These are phyloP conservation scores for Cochlearia excelsa DNA, from an alignment of 345 rosid genomes.

Conservation along the genomic window DNA sequence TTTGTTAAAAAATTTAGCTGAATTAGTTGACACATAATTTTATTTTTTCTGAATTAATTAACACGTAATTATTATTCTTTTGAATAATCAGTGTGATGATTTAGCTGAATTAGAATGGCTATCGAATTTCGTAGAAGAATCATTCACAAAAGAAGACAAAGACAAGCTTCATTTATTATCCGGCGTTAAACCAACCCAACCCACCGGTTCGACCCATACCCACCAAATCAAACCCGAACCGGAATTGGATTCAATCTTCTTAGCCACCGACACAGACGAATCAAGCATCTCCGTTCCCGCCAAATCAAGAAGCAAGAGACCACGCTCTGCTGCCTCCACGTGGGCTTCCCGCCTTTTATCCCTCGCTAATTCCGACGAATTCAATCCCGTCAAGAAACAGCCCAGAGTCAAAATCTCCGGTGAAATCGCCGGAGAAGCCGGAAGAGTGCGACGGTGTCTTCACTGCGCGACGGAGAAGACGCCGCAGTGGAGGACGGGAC, in stretches of 20 bases:
- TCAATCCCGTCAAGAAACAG: constrained; percentile 14
- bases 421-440: constrained; percentile 21
- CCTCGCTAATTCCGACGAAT: constrained; percentile 22
- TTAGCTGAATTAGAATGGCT: constrained; percentile 97
- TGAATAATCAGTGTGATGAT: constrained; percentile 58
- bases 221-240: constrained; percentile 32
- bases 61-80: no score
- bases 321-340: constrained; percentile 75
- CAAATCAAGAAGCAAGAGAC: constrained; percentile 92
- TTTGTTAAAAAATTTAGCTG: constrained; percentile 78
- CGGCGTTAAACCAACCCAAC: constrained; percentile 46
- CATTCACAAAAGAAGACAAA: constrained; percentile 88
- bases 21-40: no score
- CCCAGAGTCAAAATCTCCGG: constrained; percentile 28
- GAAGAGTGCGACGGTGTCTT: constrained; percentile 34
- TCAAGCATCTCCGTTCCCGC: constrained; percentile 69
- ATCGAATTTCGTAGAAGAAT: constrained; percentile 91
- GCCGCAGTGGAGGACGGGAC: constrained; percentile 42
- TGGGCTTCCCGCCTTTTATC: constrained; percentile 79
- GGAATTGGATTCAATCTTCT: constrained; percentile 21
- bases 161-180: constrained; percentile 80
- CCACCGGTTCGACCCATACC: constrained; percentile 45
- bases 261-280: constrained; percentile 22
- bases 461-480: constrained; percentile 42
- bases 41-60: no score